phyloP scores from a whole-genome alignment of 1,284 basidiomycete species.

The Moesziomyces sp. region DNA sequence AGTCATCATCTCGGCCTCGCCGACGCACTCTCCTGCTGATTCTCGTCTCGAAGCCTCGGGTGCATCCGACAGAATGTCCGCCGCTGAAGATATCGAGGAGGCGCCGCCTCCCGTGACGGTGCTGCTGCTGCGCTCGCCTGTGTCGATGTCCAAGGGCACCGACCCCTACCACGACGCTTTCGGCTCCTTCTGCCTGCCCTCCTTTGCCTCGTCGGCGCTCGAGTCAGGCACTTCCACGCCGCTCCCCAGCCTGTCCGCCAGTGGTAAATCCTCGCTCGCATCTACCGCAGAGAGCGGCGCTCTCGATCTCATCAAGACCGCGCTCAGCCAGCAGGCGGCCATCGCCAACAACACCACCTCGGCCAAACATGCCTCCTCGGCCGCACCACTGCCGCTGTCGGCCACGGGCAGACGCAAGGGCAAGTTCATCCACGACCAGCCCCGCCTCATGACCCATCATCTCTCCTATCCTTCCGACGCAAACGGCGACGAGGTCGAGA shows the following conservation, averaged over 20 bases:
- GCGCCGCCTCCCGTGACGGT: conserved; percentile 48
- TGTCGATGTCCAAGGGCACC: conserved; percentile 61
- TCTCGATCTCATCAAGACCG: conserved; percentile 36
- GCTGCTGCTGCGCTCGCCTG: conserved; percentile 61
- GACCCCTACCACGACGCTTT: conserved; percentile 67
- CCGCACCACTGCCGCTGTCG: conserved; percentile 22
- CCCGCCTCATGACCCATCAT: conserved; percentile 64
- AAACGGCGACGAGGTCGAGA: conserved; percentile 32
- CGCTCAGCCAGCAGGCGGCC: conserved; percentile 22
- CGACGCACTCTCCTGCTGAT: no score
- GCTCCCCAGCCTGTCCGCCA: conserved; percentile 26
- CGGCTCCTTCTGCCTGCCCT: conserved; percentile 64
- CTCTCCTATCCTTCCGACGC: conserved; percentile 37
- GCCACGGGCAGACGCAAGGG: conserved; percentile 48
- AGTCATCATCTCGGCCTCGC: no score
- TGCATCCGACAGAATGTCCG: conserved; percentile 17
- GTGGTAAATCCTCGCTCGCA: conserved; percentile 16
- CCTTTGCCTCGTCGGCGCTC: conserved; percentile 60
- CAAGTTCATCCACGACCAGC: conserved; percentile 55
- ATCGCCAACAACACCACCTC: conserved; percentile 13
- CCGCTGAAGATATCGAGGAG: conserved; percentile 41
- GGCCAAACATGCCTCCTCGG: conserved; percentile 3
- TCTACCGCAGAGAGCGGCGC: conserved; percentile 24
- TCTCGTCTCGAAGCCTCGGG: no score
- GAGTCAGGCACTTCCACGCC: conserved; percentile 63